Conservation (phyloP, 495 filamentous ascomycete genomes). For the Neurospora sp. region DNA sequence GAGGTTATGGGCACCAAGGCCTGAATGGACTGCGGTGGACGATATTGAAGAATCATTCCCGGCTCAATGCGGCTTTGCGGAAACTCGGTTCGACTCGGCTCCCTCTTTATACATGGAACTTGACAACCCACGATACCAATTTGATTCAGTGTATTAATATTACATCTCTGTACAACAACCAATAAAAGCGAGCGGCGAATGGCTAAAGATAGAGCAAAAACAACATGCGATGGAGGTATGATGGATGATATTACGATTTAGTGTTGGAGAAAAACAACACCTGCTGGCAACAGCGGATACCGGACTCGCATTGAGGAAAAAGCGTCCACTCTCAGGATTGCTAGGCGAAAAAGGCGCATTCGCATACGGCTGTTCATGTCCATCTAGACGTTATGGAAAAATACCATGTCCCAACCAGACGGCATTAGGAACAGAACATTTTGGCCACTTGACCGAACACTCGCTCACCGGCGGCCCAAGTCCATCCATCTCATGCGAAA, state of each 20-base stretch:
- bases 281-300: background rate
- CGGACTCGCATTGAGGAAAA: background rate
- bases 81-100: background rate
- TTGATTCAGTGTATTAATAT: background rate
- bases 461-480: background rate
- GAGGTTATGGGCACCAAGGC: constrained; percentile 8
- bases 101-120: background rate
- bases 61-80: background rate
- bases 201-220: background rate
- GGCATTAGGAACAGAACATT: background rate
- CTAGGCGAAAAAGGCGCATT: background rate
- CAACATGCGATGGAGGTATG: background rate
- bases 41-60: background rate
- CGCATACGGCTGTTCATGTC: background rate
- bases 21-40: background rate
- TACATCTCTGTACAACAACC: background rate
- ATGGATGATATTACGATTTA: background rate
- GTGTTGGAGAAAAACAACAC: background rate
- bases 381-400: background rate
- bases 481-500: background rate
- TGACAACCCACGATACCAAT: background rate
- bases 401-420: background rate
- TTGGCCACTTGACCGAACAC: background rate
- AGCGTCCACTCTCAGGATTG: background rate
- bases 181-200: background rate